phyloP scores from a whole-genome alignment of 768 basidiomycete genomes.

The Ephemerocybe angulata region DNA sequence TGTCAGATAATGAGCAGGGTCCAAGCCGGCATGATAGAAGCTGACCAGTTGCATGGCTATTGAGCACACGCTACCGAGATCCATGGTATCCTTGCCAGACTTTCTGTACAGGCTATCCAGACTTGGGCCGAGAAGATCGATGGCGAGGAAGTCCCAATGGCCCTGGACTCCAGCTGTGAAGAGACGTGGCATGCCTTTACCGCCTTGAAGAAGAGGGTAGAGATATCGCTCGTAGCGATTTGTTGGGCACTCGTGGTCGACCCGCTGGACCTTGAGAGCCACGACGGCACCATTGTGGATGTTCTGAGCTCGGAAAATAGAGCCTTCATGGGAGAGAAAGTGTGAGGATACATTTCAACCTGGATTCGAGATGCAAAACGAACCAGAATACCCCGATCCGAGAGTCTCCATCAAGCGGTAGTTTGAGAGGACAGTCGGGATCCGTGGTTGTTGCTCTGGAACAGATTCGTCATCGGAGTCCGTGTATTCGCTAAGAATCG shows the following conservation, averaged over 20 bases:
- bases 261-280: slow-evolving; percentile 69
- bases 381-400: slow-evolving; percentile 75
- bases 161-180: slow-evolving; percentile 58
- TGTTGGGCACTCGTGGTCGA: slow-evolving; percentile 71
- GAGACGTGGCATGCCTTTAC: slow-evolving; percentile 69
- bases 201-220: slow-evolving; percentile 70
- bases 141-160: slow-evolving; percentile 69
- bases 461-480: slow-evolving; percentile 13
- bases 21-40: slow-evolving; percentile 8
- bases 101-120: slow-evolving; percentile 59
- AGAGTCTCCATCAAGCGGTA: slow-evolving; percentile 56
- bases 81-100: slow-evolving; percentile 56
- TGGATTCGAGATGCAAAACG: slow-evolving; percentile 10
- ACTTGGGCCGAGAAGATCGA: slow-evolving; percentile 69
- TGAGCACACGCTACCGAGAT: slow-evolving; percentile 67
- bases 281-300: slow-evolving; percentile 56
- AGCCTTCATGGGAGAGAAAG: slow-evolving; percentile 38
- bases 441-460: slow-evolving; percentile 12
- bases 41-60: slow-evolving; percentile 77
- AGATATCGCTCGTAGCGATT: slow-evolving; percentile 67
- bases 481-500: slow-evolving; percentile 5
- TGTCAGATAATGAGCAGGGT: slow-evolving; percentile 24
- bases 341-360: neutral
- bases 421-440: slow-evolving; percentile 51
- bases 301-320: slow-evolving; percentile 63